Evolutionary conservation across 2,329 filamentous ascomycete genomes (phyloP).

Genomic region (Pyrenophora seminiperda): DNA sequence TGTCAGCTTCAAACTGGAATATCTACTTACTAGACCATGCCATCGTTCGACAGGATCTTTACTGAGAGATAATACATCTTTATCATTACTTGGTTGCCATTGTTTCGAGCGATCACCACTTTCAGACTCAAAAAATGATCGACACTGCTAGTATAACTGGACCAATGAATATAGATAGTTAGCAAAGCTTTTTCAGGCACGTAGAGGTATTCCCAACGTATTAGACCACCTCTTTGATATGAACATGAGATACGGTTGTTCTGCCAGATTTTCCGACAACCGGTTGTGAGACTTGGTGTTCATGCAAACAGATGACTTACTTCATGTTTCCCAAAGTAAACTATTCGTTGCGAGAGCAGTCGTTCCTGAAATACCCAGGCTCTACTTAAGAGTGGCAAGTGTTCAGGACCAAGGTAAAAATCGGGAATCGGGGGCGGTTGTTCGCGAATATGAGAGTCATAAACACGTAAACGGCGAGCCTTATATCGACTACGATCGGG

Average conservation of each 20-base stretch:
- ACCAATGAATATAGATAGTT: no score
- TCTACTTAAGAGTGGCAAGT: background rate
- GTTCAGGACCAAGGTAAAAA: background rate
- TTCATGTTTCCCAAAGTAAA: background rate
- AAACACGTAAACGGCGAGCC: background rate
- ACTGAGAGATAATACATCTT: background rate
- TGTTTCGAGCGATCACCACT: no score
- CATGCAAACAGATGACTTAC: background rate
- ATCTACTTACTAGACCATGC: background rate
- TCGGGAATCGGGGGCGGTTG: background rate
- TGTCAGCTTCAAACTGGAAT: background rate
- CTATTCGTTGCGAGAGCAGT: background rate
- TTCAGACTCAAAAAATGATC: background rate
- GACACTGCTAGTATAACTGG: background rate
- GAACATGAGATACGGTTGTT: no score
- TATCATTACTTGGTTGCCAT: background rate
- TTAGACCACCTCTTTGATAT: no score
- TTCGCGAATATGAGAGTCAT: background rate
- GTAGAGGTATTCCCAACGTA: no score
- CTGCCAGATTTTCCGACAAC: no score
- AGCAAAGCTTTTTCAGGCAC: no score
- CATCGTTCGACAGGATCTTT: background rate
- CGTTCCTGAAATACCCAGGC: background rate
- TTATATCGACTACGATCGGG: background rate
- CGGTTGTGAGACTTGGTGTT: no score